Percentiles rank a stretch among this genome's conserved stretches.
Evolutionary conservation across 164 flowering plant species (phyloP).

Genomic region (Stephania cephalantha): DNA sequence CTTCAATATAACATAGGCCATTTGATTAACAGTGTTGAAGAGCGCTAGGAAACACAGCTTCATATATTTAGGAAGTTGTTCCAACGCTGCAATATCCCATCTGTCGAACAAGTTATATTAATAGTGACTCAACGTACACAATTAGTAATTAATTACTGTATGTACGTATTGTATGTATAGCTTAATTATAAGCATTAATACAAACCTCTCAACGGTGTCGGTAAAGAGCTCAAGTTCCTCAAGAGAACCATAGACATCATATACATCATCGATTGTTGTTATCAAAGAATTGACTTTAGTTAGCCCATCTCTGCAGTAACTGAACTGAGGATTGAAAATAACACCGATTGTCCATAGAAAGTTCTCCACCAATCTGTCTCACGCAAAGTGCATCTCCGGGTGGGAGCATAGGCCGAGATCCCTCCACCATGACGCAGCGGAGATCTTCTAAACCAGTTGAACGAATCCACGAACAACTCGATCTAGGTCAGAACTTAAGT

Average conservation of each 20-base stretch:
- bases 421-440: no score
- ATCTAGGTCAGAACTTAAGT: no score
- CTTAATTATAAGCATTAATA: no score
- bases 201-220: conserved; percentile 31
- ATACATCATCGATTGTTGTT: conserved; percentile 36
- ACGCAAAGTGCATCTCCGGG: conserved; percentile 22
- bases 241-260: conserved; percentile 38
- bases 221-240: conserved; percentile 42
- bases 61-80: conserved; percentile 40
- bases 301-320: conserved; percentile 18
- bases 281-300: conserved; percentile 25
- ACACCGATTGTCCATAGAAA: conserved; percentile 30
- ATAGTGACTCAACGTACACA: neutral
- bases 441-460: no score
- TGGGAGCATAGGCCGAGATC: conserved; percentile 21
- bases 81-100: conserved; percentile 34
- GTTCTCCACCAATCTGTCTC: conserved; percentile 39
- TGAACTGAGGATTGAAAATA: conserved; percentile 25
- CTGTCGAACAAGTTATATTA: conserved; percentile 16
- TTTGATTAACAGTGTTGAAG: conserved; percentile 33
- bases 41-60: conserved; percentile 36
- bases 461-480: no score
- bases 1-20: conserved; percentile 27
- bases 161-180: no score
- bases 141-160: neutral